phyloP scores from a whole-genome alignment of 176 grass and related monocot genomes.

The Carex myosuroides region DNA sequence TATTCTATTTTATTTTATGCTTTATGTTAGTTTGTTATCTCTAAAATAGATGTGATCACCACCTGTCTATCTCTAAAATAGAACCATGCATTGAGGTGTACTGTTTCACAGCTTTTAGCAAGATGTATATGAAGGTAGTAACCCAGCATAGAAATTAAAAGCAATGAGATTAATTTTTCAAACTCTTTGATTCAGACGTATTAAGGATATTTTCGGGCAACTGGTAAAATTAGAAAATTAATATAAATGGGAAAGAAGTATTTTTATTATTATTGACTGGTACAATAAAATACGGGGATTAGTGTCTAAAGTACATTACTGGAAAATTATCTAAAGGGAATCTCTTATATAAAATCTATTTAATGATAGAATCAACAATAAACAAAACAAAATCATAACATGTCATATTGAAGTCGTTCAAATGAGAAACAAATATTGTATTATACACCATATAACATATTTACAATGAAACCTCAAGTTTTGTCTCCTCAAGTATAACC shows the following conservation, averaged over 20 bases:
- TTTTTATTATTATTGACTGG: background rate
- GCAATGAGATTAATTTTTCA: background rate
- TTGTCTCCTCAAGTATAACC: background rate
- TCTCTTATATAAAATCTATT: background rate
- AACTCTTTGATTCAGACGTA: too few relatives aligned
- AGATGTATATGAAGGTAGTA: background rate
- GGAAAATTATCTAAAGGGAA: background rate
- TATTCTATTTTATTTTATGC: background rate
- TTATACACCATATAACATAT: background rate
- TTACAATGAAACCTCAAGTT: background rate
- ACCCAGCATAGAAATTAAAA: background rate
- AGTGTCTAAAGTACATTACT: background rate
- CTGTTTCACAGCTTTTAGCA: background rate
- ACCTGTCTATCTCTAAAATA: background rate
- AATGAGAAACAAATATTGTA: background rate
- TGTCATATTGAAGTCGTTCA: background rate
- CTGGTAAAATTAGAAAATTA: background rate
- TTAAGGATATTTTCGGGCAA: background rate
- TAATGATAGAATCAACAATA: background rate
- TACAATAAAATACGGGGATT: background rate
- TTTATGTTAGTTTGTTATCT: too few relatives aligned
- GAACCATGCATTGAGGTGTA: background rate
- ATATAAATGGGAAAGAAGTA: background rate
- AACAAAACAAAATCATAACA: background rate
- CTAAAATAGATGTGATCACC: too few relatives aligned